Evolutionary conservation across 331 rosid species (phyloP), one percentile per base, ranked within the genome.

Genomic region (Quercus lobata): DNA sequence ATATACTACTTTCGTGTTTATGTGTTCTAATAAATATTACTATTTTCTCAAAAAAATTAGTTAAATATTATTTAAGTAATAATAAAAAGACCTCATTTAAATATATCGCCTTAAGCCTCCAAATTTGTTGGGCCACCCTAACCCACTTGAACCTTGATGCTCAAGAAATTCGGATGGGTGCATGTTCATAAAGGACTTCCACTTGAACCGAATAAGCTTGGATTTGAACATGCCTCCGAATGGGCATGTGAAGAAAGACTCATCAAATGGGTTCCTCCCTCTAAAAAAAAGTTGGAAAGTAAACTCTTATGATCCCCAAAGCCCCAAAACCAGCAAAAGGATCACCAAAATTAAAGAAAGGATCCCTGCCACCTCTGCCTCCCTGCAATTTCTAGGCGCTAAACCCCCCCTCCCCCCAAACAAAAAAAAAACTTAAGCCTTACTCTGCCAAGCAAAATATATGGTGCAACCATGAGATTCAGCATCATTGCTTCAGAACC

Each of bases 221-320:
- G 71, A 35, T 80, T 83, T 7, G 96, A 73, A 61, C 90, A 91
- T 82, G 82, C 97, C 89, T 62, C 88, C 89, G 8, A 92, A 86
- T 2, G 96, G 99, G 49, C 76, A 88, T 49, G 88, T 84, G 80
- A 93, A 95, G 86, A 93, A 95, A 58, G 97, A 97, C 17, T 93
- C 98, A 46, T 89, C 91, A 82, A 95, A 93, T 14, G 97, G 94
- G 35, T 90, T 83, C 84, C 94, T 84, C 71, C 91, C 93, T 78
- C 97, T 93, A 37, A 90, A 85, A 85, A 85, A n/a, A 93, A 19
- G 76, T 75, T 69, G 14, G 99, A 79, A 21, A 88, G 1, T 27
- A 91, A 75, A 83, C 87, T 85, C 75, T 91, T 56, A 14, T 86
- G 88, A 73, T 91, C 92, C 37, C 92, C 91, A 73, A 90, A 81